phyloP scores from a whole-genome alignment of 495 filamentous ascomycete species.

The Platismatia glauca region DNA sequence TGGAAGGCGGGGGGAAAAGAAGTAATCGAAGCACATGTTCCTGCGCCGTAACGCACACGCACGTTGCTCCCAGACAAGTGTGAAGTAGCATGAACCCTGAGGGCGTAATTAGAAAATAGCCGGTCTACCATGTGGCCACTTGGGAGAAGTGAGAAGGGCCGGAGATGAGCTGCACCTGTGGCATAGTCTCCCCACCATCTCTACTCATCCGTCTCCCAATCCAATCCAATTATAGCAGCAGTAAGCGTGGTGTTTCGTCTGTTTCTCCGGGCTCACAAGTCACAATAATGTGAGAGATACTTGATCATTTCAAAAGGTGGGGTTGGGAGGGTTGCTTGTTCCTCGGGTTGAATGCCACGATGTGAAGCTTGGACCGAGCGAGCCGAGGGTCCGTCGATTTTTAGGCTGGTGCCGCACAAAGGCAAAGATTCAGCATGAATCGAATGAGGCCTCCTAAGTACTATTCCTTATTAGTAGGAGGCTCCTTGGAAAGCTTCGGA shows the following conservation, averaged over 20 bases:
- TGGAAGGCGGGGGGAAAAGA: too few relatives aligned
- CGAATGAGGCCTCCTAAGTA: too few relatives aligned
- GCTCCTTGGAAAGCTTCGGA: neutral
- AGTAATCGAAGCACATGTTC: neutral
- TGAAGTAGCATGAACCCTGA: conserved; percentile 7
- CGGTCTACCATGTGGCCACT: neutral
- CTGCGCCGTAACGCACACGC: conserved; percentile 1
- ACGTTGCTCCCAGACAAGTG: neutral
- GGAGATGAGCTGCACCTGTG: too few relatives aligned
- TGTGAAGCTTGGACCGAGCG: too few relatives aligned
- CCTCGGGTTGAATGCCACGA: too few relatives aligned
- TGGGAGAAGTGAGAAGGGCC: neutral
- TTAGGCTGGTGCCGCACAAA: too few relatives aligned
- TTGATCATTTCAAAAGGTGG: too few relatives aligned
- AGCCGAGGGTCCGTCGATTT: too few relatives aligned
- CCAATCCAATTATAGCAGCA: neutral
- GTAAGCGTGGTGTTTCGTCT: too few relatives aligned
- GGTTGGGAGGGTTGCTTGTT: too few relatives aligned
- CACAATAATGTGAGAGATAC: neutral
- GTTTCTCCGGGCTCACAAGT: neutral
- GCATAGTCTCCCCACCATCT: neutral
- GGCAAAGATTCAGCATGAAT: too few relatives aligned
- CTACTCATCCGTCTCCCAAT: neutral
- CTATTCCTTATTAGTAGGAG: too few relatives aligned
- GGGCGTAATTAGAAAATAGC: neutral